Evolutionary conservation across 2,329 filamentous ascomycete genomes (phyloP), one percentile per base, ranked within the genome.

Genomic region (Mariannaea elegans): DNA sequence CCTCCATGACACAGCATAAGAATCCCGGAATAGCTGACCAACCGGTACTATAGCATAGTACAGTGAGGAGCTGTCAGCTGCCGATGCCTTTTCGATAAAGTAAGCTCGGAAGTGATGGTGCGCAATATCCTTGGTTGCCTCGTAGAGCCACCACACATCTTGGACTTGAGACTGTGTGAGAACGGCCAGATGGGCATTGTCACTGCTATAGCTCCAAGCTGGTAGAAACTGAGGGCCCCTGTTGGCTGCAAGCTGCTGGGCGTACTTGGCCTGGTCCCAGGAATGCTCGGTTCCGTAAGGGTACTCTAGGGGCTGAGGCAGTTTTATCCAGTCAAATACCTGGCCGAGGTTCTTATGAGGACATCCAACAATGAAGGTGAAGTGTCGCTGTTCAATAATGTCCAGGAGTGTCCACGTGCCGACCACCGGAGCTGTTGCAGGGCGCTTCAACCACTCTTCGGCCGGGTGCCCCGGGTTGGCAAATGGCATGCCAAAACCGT

Each of bases 381-480:
- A 54, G 29, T n/a, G 7, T 7, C 27, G 18, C 41, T 54, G 50
- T 19, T 38, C 24, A 27, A 54, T 2, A 7, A 54, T 45, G 29
- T 54, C 50, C n/a, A 54, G 50, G 4, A 54, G 31, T 9, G 50
- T 46, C 50, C 21, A 44, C 9, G 9, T 29, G 19, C 41, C 50
- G n/a, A 46, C 16, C 4, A 54, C 50, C 3, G 39, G 41, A n/a
- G 31, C 31, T 3, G 10, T 38, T 4, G 13, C 13, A 14, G 45
- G 16, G 13, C 24, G n/a, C 2, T 16, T 4, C n/a, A 49, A 31
- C 46, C 46, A 49, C 18, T 7, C 19, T 12, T 36, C 13, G 14
- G 3, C 4, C 13, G 19, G 4, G n/a, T 38, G 19, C 4, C 13
- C 46, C 3, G 12, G 19, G 32, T 49, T 49, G 16, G 46, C 31